Base-by-base conservation (phyloP, 2,329 filamentous ascomycete species). In the Colletotrichum sp. region DNA sequence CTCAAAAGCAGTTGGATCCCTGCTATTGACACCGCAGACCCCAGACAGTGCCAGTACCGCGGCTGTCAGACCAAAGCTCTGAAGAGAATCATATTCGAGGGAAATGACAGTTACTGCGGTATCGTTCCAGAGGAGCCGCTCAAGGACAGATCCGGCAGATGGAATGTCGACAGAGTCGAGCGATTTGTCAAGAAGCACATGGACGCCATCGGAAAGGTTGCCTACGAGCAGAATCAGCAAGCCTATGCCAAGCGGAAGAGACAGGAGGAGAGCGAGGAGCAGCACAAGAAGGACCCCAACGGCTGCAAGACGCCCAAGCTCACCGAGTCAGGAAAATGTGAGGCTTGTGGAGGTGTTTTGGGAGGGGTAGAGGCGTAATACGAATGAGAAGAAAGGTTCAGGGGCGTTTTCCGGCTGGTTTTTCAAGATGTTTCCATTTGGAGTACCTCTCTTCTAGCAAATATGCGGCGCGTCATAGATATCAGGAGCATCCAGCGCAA, bases 81-180 rank as follows among this genome's bases (percentile, higher is more conserved):
- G 57, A 89, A 87, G 80, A 86, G 82, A 73, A 87, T 92, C 68
- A 82, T 93, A 30, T 77, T 92, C 62, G 83, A 88, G 4, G 85
- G 83, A 0, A 85, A 90, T 39, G 59, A 72, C 2, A 81, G 80
- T 18, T 88, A 88, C 70, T 34, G 36, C 0, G 87, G 85, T 0
- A 78, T 86, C 3, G 13, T 78, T 1, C 80, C 82, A 0, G 69
- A 79, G 4, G n/a, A 34, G 12, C 49, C 55, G 6, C 63, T 75
- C 10, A 66, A 52, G 26, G 62, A 67, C 52, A 34, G 55, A 16
- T 16, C 36, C 34, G 62, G 71, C 21, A 59, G 34, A 8, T 59
- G 28, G 28, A 24, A 44, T 8, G 26, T 73, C 24, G 63, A 57
- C 30, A 44, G 72, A 34, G 63, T 72, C n/a, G 55, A 57, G 18